Base-by-base conservation (phyloP, 768 basidiomycete genomes). In the Boletus vinaceobasis region DNA sequence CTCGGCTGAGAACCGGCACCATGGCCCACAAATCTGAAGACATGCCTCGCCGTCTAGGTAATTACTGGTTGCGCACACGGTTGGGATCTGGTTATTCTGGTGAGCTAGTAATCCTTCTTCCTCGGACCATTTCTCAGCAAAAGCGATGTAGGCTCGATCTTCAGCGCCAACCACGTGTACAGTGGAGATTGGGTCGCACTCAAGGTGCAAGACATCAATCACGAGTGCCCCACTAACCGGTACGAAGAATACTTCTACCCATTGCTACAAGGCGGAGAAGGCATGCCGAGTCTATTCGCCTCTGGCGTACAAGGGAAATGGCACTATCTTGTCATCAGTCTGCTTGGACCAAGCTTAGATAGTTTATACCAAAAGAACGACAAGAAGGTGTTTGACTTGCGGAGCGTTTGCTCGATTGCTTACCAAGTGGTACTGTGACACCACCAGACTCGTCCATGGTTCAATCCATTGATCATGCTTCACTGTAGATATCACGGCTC, bases 51-150 rank as follows among this genome's bases (percentile, higher is more conserved):
- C 58, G 62, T 36, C 71, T 89, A 13, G 85, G 77, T 15, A 88
- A 88, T 65, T 89, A 78, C 71, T 80, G 74, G 69, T 65, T 90
- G 33, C 75, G 77, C 21, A 76, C 82, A 36, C 75, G 73, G 17
- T 74, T 90, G 29, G 88, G 88, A 23, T 83, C 86, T 43, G 88
- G 88, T 3, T 90, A 85, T 64, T 88, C 87, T 56, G 88, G 88
- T 84, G 54, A 53, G 76, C 65, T 17, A 17, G 50, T 45, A 11
- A 23, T 39, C 42, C 29, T 43, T 43, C n/a, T 43, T 43, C n/a
- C 32, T 38, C 7, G n/a, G 29, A 29, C 11, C 2, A 42, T n/a
- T 27, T 14, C 29, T 57, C 52, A 63, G 33, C 26, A 35, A 44
- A 38, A 17, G 31, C 8, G n/a, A 45, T 49, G n/a, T 58, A 90